These are phyloP conservation scores for Tetrahymena thermophila DNA, from an alignment of 73 alveolate species.

Conservation along the genomic window DNA sequence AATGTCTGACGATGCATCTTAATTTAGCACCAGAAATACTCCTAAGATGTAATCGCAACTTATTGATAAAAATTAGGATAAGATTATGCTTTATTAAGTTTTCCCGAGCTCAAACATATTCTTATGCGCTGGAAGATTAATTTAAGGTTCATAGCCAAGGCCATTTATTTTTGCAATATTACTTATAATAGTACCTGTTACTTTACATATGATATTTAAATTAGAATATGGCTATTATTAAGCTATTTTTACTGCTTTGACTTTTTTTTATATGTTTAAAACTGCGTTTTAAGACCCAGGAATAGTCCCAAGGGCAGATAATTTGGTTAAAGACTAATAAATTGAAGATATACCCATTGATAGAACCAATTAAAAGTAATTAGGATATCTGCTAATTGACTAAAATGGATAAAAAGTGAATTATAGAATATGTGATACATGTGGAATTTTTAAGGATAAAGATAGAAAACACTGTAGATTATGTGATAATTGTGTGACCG, in stretches of 20 bases:
- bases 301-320: background rate
- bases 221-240: background rate
- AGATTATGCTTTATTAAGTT: background rate
- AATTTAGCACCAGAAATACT: background rate
- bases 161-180: background rate
- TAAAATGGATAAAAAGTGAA: background rate
- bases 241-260: background rate
- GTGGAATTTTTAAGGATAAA: background rate
- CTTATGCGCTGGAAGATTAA: background rate
- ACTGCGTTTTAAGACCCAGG: background rate
- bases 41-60: background rate
- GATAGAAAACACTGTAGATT: background rate
- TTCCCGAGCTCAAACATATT: background rate
- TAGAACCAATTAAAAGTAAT: background rate
- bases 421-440: background rate
- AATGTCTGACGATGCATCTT: background rate
- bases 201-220: background rate
- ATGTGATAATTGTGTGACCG: background rate
- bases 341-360: background rate
- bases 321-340: background rate
- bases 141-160: background rate
- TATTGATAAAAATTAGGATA: background rate
- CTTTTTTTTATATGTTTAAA: background rate
- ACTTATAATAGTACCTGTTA: background rate
- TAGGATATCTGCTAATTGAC: background rate